Evolutionary conservation across 306 rosid genomes (phyloP), one percentile per base, ranked within the genome.

Genomic region (Rosa persica): DNA sequence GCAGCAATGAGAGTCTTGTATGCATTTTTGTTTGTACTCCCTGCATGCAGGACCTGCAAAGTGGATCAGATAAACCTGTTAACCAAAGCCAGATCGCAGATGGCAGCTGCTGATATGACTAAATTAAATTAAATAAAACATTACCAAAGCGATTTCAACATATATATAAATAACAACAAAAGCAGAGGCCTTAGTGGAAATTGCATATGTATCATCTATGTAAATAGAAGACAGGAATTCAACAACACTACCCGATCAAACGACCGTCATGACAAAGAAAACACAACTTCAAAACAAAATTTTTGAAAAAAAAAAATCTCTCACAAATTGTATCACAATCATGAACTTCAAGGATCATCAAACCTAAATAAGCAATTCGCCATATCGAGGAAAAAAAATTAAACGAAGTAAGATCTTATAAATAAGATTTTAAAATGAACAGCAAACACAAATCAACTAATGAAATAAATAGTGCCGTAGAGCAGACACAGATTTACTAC

Each of bases 1-100:
- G 95, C 95, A 19, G 83, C 89, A 49, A 91, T 91, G 6, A 88
- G 89, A 4, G 86, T 20, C 91, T 93, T 93, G 67, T 12, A 87
- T n/a, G 70, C 81, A 88, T 91, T 91, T 76, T 87, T 89, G 88
- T 82, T 91, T 11, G 25, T 20, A 5, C 79, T 83, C 72, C 69
- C 55, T 8, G 93, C 88, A 73, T 91, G 86, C 80, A 93, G 79
- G 72, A 87, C 84, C 98, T 93, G 81, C 55, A 83, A 55, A 68
- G 67, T 22, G 36, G 61, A 15, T 71, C 30, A 34, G 2, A 22
- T n/a, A 74, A 34, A 40, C 43, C 64, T 36, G 20, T 43, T 47
- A 47, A 17, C 0, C 61, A 60, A 61, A 78, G 15, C 34, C 25
- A 36, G 39, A 55, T 19, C 16, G 27, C 42, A 66, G 4, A 15